A percentile compares a stretch with the other conserved stretches of the same genome.
These are phyloP conservation scores for Cyclostephanos invisitatus DNA, from an alignment of 108 stramenopile species.

Conservation along the genomic window DNA sequence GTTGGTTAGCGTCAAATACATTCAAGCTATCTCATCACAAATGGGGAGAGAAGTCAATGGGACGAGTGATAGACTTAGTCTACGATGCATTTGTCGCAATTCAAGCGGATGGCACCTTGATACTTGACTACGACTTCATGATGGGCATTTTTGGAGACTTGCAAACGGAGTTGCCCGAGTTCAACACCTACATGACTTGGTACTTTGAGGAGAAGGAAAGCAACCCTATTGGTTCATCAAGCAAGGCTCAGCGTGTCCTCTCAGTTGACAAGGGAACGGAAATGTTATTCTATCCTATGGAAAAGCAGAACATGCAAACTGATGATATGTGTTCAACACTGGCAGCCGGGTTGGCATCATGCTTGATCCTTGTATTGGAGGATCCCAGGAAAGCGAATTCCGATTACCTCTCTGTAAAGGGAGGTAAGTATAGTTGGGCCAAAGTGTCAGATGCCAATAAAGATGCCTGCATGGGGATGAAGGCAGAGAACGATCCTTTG, in stretches of 20 bases:
- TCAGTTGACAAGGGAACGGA: constrained; percentile 3
- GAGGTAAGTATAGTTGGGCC: constrained; percentile 1
- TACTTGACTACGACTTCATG: not conserved
- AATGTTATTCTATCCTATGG: not conserved
- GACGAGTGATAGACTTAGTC: constrained; percentile 6
- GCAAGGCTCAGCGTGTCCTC: not conserved
- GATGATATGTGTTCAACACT: not conserved
- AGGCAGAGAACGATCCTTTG: not conserved
- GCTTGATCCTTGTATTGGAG: not conserved
- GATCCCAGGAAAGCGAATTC: not conserved
- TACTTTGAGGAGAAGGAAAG: constrained; percentile 17
- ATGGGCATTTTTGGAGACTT: constrained; percentile 5
- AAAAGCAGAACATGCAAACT: not conserved
- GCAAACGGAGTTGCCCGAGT: constrained; percentile 3
- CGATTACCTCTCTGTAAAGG: not conserved
- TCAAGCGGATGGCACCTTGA: not conserved
- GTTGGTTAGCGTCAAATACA: constrained; percentile 14
- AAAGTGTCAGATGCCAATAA: not conserved
- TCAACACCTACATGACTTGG: constrained; percentile 6
- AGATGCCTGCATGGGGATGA: constrained; percentile 3
- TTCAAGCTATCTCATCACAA: constrained; percentile 9
- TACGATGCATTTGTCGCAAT: constrained; percentile 11
- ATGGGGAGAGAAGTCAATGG: constrained; percentile 30
- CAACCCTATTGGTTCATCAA: not conserved
- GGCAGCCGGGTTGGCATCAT: not conserved